Evolutionary conservation across 192 early-diverging fungal species (phyloP), one percentile per base, ranked within the genome.

Genomic region (Geranomyces variabilis): DNA sequence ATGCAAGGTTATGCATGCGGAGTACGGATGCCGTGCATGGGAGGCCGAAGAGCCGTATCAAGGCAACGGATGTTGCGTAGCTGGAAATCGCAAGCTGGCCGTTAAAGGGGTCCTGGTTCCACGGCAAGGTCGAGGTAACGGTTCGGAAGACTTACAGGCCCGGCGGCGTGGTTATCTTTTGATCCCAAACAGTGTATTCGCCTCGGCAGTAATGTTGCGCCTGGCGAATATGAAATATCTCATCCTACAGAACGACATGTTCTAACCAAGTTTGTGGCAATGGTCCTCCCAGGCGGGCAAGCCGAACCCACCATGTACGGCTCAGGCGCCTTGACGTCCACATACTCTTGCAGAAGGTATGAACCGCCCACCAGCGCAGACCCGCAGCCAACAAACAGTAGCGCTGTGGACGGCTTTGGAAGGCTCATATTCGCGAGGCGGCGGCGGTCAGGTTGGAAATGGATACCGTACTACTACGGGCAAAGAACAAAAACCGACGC

Each of bases 161-260:
- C 22, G 96, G 95, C 44, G 95, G 96, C n/a, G 96, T 99, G 0
- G 96, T 99, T 28, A 99, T 75, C 74, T 95, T 99, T n/a, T 90
- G 89, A 73, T 98, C 91, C 91, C 93, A 98, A 28, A 71, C 77
- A 46, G 45, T 62, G 71, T 83, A 98, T 48, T 86, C 75, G 21
- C 89, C 90, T 1, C 59, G 22, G 69, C 93, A 94, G 82, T 96
- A 98, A 22, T 70, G 81, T 72, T 94, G 92, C 19, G 94, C 93
- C 77, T 99, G 96, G 21, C 89, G 89, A 21, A 96, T 73, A 75
- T 99, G 96, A 79, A 97, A 99, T 26, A 91, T 85, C 75, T 99
- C 96, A 78, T 99, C 96, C 96, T 93, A 79, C 10, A 48, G 1
- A 0, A 41, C 36, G 24, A 36, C 61, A 6, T 0, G 24, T 57